Percentiles rank a stretch among this genome's conserved stretches.
These are phyloP conservation scores for Chrysosporium keratinophilum DNA, from an alignment of 2,329 filamentous ascomycete genomes.

Conservation along the genomic window DNA sequence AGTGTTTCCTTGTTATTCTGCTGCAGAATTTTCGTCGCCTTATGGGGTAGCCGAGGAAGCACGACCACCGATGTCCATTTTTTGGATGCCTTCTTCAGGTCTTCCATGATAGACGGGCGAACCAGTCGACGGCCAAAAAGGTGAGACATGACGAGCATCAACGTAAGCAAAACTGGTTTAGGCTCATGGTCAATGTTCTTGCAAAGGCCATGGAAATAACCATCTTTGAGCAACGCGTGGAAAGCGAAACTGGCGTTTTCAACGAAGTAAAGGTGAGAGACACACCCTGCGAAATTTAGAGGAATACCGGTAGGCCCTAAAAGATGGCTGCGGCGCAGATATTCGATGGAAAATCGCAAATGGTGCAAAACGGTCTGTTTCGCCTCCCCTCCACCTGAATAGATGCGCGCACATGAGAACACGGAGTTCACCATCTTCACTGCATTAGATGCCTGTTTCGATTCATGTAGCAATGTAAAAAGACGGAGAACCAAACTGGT, in stretches of 20 bases:
- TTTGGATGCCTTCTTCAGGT: conserved; percentile 42
- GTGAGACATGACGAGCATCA: conserved; percentile 61
- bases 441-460: conserved; percentile 53
- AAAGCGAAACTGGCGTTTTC: conserved; percentile 68
- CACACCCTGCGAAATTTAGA: conserved; percentile 60
- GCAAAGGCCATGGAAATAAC: conserved; percentile 59
- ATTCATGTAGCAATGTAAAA: conserved; percentile 56
- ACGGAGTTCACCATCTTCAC: conserved; percentile 54
- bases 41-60: conserved; percentile 51
- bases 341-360: conserved; percentile 70
- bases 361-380: conserved; percentile 64
- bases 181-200: conserved; percentile 44
- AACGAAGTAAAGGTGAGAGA: conserved; percentile 65
- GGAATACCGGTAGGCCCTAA: conserved; percentile 52
- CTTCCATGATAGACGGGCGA: conserved; percentile 39
- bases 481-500: conserved; percentile 61
- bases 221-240: conserved; percentile 59
- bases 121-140: conserved; percentile 51
- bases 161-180: conserved; percentile 43
- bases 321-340: conserved; percentile 58
- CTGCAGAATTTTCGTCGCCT: conserved; percentile 47
- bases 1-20: conserved; percentile 57
- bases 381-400: conserved; percentile 57
- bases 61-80: conserved; percentile 54
- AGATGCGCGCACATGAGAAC: conserved; percentile 58